Evolutionary conservation across 495 filamentous ascomycete genomes (phyloP), one percentile per base, ranked within the genome.

Genomic region (Podospora fimiseda): DNA sequence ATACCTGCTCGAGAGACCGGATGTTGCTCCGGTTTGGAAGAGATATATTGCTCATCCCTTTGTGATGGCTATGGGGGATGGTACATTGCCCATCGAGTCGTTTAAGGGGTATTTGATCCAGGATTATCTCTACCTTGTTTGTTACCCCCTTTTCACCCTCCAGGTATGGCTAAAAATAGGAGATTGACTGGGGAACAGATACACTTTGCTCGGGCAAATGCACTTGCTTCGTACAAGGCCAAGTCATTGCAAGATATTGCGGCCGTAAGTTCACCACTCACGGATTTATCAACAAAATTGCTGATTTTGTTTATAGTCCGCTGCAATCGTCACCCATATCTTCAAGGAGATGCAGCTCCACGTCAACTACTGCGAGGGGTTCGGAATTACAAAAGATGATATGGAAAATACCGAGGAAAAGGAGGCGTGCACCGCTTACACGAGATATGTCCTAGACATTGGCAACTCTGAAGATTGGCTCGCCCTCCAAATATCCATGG

Each of bases 61-160:
- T 65, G 87, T 94, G 11, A 59, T 78, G 43, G 77, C 78, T n/a
- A 66, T 96, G 61, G 90, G 85, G 0, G 73, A 83, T 57, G 89
- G 88, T 2, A 84, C 78, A 8, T 74, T 96, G 37, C 83, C 85
- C 1, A 48, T 82, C 1, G 81, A 86, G 42, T 78, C 76, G 3
- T 95, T 95, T 71, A 90, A 90, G 66, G 74, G 85, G 43, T 96
- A 95, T 60, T 74, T 96, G 39, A 76, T 91, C 19, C 90, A 96
- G 60, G 90, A 95, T 64, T 95, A 95, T 66, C 70, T 95, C 24
- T 96, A 89, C 59, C 73, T 96, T 18, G 87, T 94, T 51, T 58
- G 71, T 51, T 42, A 48, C 19, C n/a, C 21, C 37, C 3, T 23
- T 37, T 24, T 11, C 39, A 4, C 2, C 23, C 8, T 8, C 18